phyloP scores from a whole-genome alignment of 2,329 filamentous ascomycete genomes.

The Aspergillus floridensis region DNA sequence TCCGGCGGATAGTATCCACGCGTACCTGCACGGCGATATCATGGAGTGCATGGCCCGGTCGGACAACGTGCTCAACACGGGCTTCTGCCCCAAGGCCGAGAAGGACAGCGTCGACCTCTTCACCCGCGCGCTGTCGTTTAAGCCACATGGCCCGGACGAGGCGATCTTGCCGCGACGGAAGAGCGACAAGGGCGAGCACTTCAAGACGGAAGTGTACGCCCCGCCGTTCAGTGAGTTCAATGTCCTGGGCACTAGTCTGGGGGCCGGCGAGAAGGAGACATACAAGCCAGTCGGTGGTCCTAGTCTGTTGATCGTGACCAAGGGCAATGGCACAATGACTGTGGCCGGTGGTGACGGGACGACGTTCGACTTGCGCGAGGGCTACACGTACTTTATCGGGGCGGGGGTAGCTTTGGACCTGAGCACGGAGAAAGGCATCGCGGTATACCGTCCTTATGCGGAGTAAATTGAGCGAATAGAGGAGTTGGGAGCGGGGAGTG shows the following conservation, averaged over 20 bases:
- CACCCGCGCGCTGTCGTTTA: conserved; percentile 61
- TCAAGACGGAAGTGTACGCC: conserved; percentile 62
- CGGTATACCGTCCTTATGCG: conserved; percentile 49
- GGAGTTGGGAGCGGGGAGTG: neutral
- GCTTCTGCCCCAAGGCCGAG: conserved; percentile 68
- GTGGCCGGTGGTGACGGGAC: conserved; percentile 46
- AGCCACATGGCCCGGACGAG: conserved; percentile 57
- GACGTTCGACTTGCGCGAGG: conserved; percentile 56
- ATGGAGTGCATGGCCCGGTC: conserved; percentile 76
- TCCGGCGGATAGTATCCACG: conserved; percentile 71
- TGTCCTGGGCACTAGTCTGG: conserved; percentile 61
- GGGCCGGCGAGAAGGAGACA: conserved; percentile 57
- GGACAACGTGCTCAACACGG: conserved; percentile 72
- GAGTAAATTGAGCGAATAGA: conserved; percentile 23
- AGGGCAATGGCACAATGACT: conserved; percentile 57
- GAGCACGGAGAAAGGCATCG: conserved; percentile 43
- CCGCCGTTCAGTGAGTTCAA: conserved; percentile 72
- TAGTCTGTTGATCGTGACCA: conserved; percentile 61
- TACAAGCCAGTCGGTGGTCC: conserved; percentile 58
- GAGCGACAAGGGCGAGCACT: conserved; percentile 54
- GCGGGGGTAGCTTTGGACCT: conserved; percentile 53
- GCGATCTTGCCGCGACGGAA: conserved; percentile 52
- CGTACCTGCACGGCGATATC: conserved; percentile 70
- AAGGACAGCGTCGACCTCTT: conserved; percentile 65
- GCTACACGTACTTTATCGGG: conserved; percentile 66